phyloP scores from a whole-genome alignment of 306 rosid species.

The Pyrus pyrifolia region DNA sequence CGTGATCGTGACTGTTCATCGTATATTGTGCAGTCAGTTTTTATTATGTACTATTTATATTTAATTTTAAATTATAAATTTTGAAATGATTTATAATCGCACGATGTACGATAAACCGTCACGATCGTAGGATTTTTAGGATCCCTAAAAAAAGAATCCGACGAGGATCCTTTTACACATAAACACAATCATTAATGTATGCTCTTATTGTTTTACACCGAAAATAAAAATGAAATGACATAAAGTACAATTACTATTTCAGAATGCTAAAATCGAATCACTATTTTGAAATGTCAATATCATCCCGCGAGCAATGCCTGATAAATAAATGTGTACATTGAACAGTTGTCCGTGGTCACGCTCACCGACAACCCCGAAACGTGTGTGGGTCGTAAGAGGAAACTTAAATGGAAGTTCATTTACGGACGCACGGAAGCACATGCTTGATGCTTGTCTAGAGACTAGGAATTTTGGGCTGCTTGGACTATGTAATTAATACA shows the following conservation, averaged over 20 bases:
- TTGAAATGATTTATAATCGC: no score
- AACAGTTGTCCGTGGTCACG: neutral
- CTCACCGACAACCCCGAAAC: slow-evolving; percentile 18
- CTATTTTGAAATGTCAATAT: neutral
- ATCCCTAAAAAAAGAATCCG: rapidly evolving
- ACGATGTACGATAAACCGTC: no score
- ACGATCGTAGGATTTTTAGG: rapidly evolving
- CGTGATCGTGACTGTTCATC: rapidly evolving
- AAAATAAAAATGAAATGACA: no score
- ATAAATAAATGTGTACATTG: neutral
- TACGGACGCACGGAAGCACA: neutral
- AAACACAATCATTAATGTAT: no score
- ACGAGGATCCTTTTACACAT: no score
- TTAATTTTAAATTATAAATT: no score
- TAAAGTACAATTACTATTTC: no score
- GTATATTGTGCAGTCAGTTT: no score
- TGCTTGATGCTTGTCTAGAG: neutral
- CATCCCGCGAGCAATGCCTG: rapidly evolving
- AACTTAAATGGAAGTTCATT: neutral
- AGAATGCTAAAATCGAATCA: no score
- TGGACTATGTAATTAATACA: neutral
- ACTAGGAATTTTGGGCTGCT: neutral
- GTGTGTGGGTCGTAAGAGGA: slow-evolving; percentile 12
- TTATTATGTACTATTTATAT: no score
- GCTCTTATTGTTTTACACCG: no score